phyloP scores from a whole-genome alignment of 345 rosid genomes.

The Populus deltoides region DNA sequence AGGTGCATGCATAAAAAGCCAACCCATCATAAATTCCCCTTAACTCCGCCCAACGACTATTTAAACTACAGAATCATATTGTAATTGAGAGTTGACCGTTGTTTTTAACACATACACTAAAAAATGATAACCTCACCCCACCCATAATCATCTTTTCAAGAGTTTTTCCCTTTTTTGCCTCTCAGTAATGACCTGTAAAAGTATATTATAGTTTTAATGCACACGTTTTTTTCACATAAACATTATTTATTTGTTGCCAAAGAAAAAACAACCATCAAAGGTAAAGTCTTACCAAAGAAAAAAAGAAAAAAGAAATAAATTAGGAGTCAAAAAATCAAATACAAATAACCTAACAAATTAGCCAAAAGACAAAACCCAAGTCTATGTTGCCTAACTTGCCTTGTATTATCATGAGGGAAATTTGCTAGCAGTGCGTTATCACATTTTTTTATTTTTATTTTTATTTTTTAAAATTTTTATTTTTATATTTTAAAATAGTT shows the following conservation, averaged over 20 bases:
- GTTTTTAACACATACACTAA: not conserved
- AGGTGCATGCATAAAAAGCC: not conserved
- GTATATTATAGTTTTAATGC: too few relatives aligned
- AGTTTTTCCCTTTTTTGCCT: rapidly evolving
- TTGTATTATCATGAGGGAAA: too few relatives aligned
- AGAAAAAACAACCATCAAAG: too few relatives aligned
- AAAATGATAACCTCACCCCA: not conserved
- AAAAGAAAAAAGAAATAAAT: not conserved
- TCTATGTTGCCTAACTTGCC: not conserved
- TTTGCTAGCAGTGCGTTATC: too few relatives aligned
- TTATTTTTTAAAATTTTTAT: too few relatives aligned
- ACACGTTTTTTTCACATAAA: too few relatives aligned
- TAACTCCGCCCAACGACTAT: not conserved
- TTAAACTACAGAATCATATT: not conserved
- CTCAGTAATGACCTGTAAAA: too few relatives aligned
- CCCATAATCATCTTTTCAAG: not conserved
- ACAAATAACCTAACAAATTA: not conserved
- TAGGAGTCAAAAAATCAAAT: not conserved
- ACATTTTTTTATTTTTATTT: too few relatives aligned
- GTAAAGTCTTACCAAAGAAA: not conserved
- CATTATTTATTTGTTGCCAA: too few relatives aligned
- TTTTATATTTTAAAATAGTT: too few relatives aligned
- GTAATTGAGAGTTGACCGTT: not conserved
- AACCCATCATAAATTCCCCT: not conserved
- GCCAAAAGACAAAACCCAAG: not conserved